These are phyloP conservation scores for Ustilago shanxiensis DNA, from an alignment of 1,284 basidiomycete species.

Conservation along the genomic window DNA sequence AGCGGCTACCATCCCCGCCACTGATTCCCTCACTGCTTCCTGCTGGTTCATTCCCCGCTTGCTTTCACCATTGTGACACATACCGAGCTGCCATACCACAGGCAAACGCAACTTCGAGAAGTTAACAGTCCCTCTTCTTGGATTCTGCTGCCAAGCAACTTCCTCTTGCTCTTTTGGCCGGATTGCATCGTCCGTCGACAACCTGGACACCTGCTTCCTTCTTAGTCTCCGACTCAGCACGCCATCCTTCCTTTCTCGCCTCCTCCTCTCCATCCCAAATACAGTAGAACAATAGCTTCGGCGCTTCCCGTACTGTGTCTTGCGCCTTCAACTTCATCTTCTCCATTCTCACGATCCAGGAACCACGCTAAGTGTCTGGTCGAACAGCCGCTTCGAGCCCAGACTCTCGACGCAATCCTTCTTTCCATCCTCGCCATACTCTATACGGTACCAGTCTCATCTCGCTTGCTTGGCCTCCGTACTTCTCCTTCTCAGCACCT, in stretches of 20 bases:
- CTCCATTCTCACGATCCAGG: slow-evolving; percentile 9
- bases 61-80: slow-evolving; percentile 22
- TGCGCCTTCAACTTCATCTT: slow-evolving; percentile 17
- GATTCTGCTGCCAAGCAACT: background rate
- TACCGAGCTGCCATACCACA: no score
- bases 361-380: slow-evolving; percentile 26
- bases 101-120: background rate
- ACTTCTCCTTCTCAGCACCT: slow-evolving; percentile 7
- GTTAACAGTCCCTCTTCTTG: background rate
- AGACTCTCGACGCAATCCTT: slow-evolving; percentile 7
- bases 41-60: slow-evolving; percentile 10
- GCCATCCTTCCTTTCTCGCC: slow-evolving; percentile 11
- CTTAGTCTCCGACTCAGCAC: slow-evolving; percentile 15
- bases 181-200: background rate
- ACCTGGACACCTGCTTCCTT: no score
- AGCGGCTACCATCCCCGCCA: no score
- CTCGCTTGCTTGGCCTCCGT: slow-evolving; percentile 5
- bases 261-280: background rate
- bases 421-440: slow-evolving; percentile 1
- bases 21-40: background rate
- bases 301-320: background rate
- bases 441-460: background rate
- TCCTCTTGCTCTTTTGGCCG: background rate
- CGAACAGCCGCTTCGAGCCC: background rate
- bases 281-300: background rate